Percentiles rank a stretch among this genome's conserved stretches.
Conservation (phyloP, 305 asterid genomes). For the Euphrasia arctica region DNA sequence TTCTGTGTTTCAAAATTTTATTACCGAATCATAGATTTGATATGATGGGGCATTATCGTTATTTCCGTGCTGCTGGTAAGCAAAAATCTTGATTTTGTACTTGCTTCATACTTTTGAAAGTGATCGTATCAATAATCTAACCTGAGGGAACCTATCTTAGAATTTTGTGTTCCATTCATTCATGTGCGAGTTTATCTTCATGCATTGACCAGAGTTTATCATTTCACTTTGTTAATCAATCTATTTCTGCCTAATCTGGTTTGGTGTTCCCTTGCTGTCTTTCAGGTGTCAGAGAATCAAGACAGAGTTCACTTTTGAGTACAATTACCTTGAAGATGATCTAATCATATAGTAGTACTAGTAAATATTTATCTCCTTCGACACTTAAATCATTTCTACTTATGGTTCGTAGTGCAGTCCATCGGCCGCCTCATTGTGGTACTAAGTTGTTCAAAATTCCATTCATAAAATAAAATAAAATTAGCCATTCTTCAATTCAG, state of each 20-base stretch:
- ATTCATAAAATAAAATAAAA: too few species aligned
- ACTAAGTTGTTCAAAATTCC: too few species aligned
- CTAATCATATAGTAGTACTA: slow-evolving; percentile 63
- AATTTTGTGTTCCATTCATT: neutral
- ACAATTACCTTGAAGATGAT: slow-evolving; percentile 91
- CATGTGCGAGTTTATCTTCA: neutral
- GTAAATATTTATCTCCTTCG: slow-evolving; percentile 11
- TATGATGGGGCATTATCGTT: neutral
- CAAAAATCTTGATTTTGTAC: neutral
- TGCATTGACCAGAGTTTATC: neutral
- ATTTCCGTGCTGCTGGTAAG: neutral
- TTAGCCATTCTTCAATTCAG: too few species aligned
- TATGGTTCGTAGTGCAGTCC: too few species aligned
- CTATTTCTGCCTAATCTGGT: neutral
- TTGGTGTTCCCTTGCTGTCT: slow-evolving; percentile 23
- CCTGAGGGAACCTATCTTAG: neutral
- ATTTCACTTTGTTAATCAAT: neutral
- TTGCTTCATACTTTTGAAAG: neutral
- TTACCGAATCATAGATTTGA: neutral
- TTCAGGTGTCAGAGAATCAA: slow-evolving; percentile 98
- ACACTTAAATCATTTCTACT: neutral
- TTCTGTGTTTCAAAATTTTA: too few species aligned
- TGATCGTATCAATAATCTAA: neutral
- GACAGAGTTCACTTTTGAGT: slow-evolving; percentile 88
- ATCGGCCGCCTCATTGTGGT: too few species aligned